Percentiles rank a stretch among this genome's conserved stretches.
Conservation (phyloP, 345 rosid species). For the Ceriops decandra region DNA sequence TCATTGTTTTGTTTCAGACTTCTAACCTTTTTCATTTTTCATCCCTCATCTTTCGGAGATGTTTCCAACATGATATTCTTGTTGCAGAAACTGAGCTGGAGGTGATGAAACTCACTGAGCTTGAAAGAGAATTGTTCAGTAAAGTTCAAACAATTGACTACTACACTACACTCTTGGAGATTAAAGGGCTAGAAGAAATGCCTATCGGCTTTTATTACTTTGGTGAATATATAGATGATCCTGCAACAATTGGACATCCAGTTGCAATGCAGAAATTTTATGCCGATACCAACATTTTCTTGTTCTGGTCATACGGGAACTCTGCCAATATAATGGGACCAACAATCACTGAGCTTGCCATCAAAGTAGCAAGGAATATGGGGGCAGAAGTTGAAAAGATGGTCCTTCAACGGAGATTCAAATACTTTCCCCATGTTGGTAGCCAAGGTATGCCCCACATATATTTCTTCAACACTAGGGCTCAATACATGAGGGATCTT, state of each 20-base stretch:
- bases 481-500: slow-evolving; percentile 1
- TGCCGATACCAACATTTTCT: slow-evolving; percentile 53
- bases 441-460: slow-evolving; percentile 44
- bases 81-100: slow-evolving; percentile 39
- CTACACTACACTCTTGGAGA: slow-evolving; percentile 57
- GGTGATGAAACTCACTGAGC: slow-evolving; percentile 45
- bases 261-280: slow-evolving; percentile 71
- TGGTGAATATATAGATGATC: slow-evolving; percentile 62
- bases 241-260: slow-evolving; percentile 57
- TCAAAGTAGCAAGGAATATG: slow-evolving; percentile 34
- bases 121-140: slow-evolving; percentile 50
- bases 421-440: slow-evolving; percentile 62
- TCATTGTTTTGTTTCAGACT: neutral
- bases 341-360: slow-evolving; percentile 39
- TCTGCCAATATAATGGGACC: slow-evolving; percentile 39
- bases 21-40: neutral
- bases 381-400: slow-evolving; percentile 49
- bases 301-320: slow-evolving; percentile 71
- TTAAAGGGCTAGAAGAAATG: slow-evolving; percentile 51
- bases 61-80: slow-evolving; percentile 13
- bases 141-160: slow-evolving; percentile 64
- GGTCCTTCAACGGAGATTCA: slow-evolving; percentile 52
- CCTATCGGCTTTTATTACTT: slow-evolving; percentile 64
- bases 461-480: slow-evolving; percentile 2
- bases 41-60: neutral